Base-by-base conservation (phyloP, 169 alveolate genomes). In the Eimeria sp. region DNA sequence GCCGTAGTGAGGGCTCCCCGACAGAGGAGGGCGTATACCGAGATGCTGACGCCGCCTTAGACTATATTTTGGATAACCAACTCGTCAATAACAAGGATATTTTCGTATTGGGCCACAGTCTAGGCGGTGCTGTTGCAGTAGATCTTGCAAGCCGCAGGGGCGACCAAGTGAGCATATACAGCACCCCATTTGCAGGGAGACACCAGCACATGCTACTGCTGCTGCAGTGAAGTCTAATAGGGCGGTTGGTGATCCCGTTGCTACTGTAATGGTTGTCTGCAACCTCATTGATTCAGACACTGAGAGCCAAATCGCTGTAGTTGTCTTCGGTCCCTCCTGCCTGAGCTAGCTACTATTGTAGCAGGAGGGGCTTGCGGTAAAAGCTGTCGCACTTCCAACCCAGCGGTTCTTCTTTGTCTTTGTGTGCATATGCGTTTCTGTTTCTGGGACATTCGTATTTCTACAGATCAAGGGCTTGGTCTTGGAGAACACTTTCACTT, bases 51-150 rank as follows among this genome's bases (percentile, higher is more conserved):
- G 96, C 90, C 9, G 83, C 82, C 43, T 56, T 82, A 66, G 88
- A 58, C 66, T 56, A 27, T 52, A 25, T 76, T n/a, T 54, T 64
- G 52, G n/a, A 66, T 83, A 54, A 33, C 77, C 78, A 74, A n/a
- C 27, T 37, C 16, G 90, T 54, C 27, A 40, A 43, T 43, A 80
- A 89, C 68, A 85, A 97, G 33, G 97, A 97, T 77, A 76, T 97
- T 14, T 96, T 94, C 83, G 76, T 97, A 87, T 89, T 96, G 56
- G 98, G 98, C 18, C 93, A 97, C 54, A 76, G 91, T 68, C 95
- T 97, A 30, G 98, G 98, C 1, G 98, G 98, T 40, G 98, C 98
- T 30, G 97, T 97, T 4, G 98, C 98, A 8, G 95, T 97, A 40
- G 71, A 91, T 87, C 90, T 96, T 6, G 98, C 97, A 33, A 52